phyloP scores from a whole-genome alignment of 208 protist species.

The Leishmania arabica region DNA sequence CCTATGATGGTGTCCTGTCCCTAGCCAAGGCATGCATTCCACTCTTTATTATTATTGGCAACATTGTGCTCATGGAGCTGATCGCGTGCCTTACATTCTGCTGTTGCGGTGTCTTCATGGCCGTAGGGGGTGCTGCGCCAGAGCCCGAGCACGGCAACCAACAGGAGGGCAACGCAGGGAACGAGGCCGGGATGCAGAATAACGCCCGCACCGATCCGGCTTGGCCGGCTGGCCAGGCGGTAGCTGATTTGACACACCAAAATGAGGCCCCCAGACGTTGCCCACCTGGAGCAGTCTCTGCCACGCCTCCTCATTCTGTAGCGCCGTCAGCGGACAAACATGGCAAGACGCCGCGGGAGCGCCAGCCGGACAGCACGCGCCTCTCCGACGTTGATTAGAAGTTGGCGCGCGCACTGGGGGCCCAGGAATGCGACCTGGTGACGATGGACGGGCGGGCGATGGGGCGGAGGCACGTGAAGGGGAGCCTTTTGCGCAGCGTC shows the following conservation, averaged over 20 bases:
- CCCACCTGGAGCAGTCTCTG: background rate
- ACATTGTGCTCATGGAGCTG: conserved; percentile 21
- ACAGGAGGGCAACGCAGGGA: conserved; percentile 8
- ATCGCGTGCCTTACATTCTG: conserved; percentile 22
- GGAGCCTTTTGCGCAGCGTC: too few species aligned
- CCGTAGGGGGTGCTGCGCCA: background rate
- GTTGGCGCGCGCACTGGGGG: background rate
- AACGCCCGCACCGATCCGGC: background rate
- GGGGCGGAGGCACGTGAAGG: background rate
- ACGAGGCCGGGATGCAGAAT: conserved; percentile 11
- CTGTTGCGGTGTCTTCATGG: conserved; percentile 20
- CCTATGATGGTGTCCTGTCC: conserved; percentile 32
- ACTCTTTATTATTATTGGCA: conserved; percentile 51
- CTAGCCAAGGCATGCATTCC: conserved; percentile 53
- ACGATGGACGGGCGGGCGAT: background rate
- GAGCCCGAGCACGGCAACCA: conserved; percentile 17
- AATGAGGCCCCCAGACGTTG: conserved; percentile 7
- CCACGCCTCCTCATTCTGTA: background rate
- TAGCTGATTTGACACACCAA: conserved; percentile 2
- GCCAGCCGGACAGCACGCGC: conserved; percentile 29
- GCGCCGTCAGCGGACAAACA: background rate
- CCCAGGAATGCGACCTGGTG: background rate
- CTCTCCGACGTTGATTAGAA: conserved; percentile 45
- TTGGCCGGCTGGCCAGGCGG: background rate
- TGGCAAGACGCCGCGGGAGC: conserved; percentile 13